Evolutionary conservation across 1,284 basidiomycete species (phyloP), one percentile per base, ranked within the genome.

Genomic region (Trametes pubescens): DNA sequence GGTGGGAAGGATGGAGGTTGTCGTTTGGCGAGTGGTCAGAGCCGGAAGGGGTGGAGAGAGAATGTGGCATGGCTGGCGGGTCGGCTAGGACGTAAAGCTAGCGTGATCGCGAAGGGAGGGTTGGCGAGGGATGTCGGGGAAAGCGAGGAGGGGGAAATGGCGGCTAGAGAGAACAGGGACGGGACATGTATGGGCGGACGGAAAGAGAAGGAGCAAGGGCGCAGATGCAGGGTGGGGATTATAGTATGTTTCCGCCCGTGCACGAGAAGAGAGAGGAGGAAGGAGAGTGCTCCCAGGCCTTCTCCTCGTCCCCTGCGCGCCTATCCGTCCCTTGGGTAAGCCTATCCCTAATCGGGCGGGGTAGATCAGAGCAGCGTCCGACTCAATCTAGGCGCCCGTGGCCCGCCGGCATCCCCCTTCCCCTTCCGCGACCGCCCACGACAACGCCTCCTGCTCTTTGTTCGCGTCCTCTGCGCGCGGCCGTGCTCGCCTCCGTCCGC

Each of bases 301-400:
- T 37, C 49, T 24, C 37, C 34, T 47, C 26, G 32, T 26, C 37
- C n/a, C n/a, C 51, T 21, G 32, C 47, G 57, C 56, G 40, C 46
- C 48, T 21, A 18, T 10, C 65, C 62, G 56, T 22, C 43, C 24
- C 29, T 4, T 11, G 13, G 66, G 66, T 22, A 32, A 16, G 18
- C 35, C 16, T 18, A 16, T 59, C 44, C 66, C 66, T 48, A 22
- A 62, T 57, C 40, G 47, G 63, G 58, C 48, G 46, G 49, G 55
- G 60, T 22, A 59, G 63, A 68, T 67, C 66, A 61, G 38, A 37
- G 52, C 47, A 40, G 51, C 37, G 49, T 35, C 47, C 51, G 51
- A 65, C 66, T 68, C 66, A 68, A 68, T 68, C 66, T 68, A 68
- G 49, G 46, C 66, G 64, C 66, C 61, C 61, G 22, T 60, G n/a